Base-by-base conservation (phyloP, 164 flowering plant genomes). In the Litsea cubeba region DNA sequence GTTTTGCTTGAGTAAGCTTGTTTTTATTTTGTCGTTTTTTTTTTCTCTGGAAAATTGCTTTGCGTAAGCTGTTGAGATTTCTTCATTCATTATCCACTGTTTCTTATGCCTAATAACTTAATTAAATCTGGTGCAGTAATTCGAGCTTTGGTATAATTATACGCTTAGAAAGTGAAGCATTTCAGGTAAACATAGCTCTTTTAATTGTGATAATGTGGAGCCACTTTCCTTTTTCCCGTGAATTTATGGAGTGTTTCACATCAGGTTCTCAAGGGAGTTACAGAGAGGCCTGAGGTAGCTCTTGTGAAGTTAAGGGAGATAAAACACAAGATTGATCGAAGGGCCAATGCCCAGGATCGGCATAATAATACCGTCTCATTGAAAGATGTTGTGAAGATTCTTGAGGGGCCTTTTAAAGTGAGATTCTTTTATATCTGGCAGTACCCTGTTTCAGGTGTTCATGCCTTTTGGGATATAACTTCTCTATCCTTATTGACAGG, bases 101-200 rank as follows among this genome's bases (percentile, higher is more conserved):
- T 54, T 54, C 17, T 54, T 20, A 54, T 40, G 60, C 60, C 60
- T 3, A 20, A 15, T 54, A 23, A 63, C 22, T 12, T 12, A 20
- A 76, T 30, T 11, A 54, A 22, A 30, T 76, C 3, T 82, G 72
- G 11, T 86, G 85, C 97, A 96, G 99, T 78, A 87, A 91, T 74
- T 79, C 64, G 78, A 94, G 85, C 77, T 96, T 96, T 76, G 99
- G 99, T 71, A 89, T 96, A 28, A 94, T 96, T 23, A 94, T 96
- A 77, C 92, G 98, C 65, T 97, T 96, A 49, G 98, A 96, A 72
- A 96, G 90, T 86, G 99, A 96, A 85, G 98, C 98, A 63, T 92
- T 96, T 76, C 99, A 96, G 91, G 99, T 94, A 60, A 75, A 68
- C 18, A 7, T 49, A 22, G 71, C 23, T 3, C 18, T 20, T 12